Conservation (phyloP, 495 filamentous ascomycete species). For the Tuber aestivum region DNA sequence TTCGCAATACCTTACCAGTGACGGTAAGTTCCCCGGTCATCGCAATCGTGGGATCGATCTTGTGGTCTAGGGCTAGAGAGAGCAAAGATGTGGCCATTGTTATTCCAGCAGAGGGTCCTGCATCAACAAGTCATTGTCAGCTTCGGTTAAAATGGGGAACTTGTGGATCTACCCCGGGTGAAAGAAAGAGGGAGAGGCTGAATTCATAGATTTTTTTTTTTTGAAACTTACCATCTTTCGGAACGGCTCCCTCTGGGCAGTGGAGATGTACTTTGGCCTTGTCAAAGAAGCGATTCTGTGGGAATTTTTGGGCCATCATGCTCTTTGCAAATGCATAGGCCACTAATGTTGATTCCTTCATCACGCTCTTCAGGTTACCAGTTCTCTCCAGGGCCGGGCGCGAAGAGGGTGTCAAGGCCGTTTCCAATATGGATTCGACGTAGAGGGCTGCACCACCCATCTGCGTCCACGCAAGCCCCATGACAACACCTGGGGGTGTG, state of each 20-base stretch:
- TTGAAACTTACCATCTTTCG: conserved; percentile 70
- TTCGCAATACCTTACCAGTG: conserved; percentile 92
- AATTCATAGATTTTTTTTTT: conserved; percentile 2
- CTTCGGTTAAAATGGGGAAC: conserved; percentile 28
- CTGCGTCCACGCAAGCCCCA: conserved; percentile 98
- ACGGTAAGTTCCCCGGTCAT: conserved; percentile 99
- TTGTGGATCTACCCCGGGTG: neutral
- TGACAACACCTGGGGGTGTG: conserved; percentile 93
- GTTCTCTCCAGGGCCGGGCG: conserved; percentile 79
- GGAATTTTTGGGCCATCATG: conserved; percentile 71
- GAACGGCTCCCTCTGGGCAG: conserved; percentile 93
- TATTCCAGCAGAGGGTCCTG: conserved; percentile 81
- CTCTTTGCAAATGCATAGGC: conserved; percentile 96
- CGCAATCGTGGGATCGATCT: conserved; percentile 78
- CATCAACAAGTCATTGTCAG: conserved; percentile 28
- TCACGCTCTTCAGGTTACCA: conserved; percentile 90
- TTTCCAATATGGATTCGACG: conserved; percentile 92
- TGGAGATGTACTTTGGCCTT: conserved; percentile 94
- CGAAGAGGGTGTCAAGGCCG: conserved; percentile 61
- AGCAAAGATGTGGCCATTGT: conserved; percentile 94
- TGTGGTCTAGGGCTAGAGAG: conserved; percentile 69
- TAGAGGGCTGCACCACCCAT: conserved; percentile 96
- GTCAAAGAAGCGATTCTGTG: conserved; percentile 90
- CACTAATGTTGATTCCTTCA: conserved; percentile 93
- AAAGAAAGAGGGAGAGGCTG: conserved; percentile 1